Evolutionary conservation across 2,329 filamentous ascomycete genomes (phyloP).

Genomic region (Aspergillus ibericus): DNA sequence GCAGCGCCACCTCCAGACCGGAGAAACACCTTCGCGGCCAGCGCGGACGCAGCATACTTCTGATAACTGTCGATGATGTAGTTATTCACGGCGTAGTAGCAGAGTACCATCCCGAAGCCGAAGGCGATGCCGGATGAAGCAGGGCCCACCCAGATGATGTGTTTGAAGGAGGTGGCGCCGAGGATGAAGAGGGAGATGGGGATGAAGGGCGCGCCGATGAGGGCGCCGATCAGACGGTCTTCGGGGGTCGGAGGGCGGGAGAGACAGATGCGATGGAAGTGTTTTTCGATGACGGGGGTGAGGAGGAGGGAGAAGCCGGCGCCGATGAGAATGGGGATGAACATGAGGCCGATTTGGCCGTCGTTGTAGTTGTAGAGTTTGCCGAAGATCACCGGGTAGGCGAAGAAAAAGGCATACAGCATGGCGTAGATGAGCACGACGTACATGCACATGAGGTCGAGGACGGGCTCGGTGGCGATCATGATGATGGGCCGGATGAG

Average conservation of each 20-base stretch:
- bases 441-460: slow-evolving; percentile 67
- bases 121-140: slow-evolving; percentile 64
- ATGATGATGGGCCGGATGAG: slow-evolving; percentile 76
- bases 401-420: slow-evolving; percentile 48
- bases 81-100: slow-evolving; percentile 73
- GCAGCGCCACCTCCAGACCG: slow-evolving; percentile 66
- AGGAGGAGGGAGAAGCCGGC: slow-evolving; percentile 31
- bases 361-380: slow-evolving; percentile 59
- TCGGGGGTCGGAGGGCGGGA: slow-evolving; percentile 72
- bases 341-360: slow-evolving; percentile 46
- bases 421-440: slow-evolving; percentile 59
- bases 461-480: slow-evolving; percentile 58
- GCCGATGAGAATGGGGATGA: slow-evolving; percentile 36
- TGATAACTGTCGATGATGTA: slow-evolving; percentile 67
- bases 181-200: slow-evolving; percentile 63
- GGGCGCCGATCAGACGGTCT: slow-evolving; percentile 72
- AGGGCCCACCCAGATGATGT: slow-evolving; percentile 55
- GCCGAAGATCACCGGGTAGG: slow-evolving; percentile 66
- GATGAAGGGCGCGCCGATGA: slow-evolving; percentile 68
- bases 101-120: slow-evolving; percentile 77
- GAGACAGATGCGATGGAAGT: slow-evolving; percentile 64
- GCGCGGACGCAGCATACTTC: slow-evolving; percentile 43
- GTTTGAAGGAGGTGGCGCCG: slow-evolving; percentile 62
- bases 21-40: slow-evolving; percentile 50
- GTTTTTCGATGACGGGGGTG: slow-evolving; percentile 62